Base-by-base conservation (phyloP, 495 filamentous ascomycete genomes). In the Xylaria palmicola region DNA sequence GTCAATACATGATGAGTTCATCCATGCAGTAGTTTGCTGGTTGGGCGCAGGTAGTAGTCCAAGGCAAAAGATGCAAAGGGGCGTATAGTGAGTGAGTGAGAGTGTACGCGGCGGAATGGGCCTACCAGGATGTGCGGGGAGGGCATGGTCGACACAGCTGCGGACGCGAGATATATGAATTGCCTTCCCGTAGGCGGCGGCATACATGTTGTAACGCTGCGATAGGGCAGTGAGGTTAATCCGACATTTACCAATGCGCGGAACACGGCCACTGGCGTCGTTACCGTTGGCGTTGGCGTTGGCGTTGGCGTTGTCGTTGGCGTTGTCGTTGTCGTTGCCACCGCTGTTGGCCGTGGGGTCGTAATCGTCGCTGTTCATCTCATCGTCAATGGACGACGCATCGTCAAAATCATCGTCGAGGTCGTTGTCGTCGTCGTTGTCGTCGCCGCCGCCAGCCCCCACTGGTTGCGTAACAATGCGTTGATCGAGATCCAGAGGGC, bases 91-190 rank as follows among this genome's bases (percentile, higher is more conserved):
- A 15, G 22, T 6, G 13, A 26, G 9, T n/a, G 10, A 49, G 36
- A 17, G 0, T 17, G 29, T 6, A 15, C 4, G 3, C 17, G 15
- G 13, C n/a, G 17, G 17, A 22, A 8, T 29, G 3, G 9, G 26
- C 59, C 40, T 30, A 61, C 59, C 41, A 22, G 91, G 86, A 30
- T 79, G 69, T 0, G 74, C 65, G 0, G 88, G 81, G 8, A 97
- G 72, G 1, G 68, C 71, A 65, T 93, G 88, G 34, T 71, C 72
- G 5, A 83, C 79, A 7, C 88, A 83, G 57, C 85, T 89, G 22
- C 72, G 75, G 0, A 93, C 93, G 36, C 83, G 76, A 73, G 86
- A 94, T 55, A 95, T 83, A 63, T 91, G 82, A 8, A 98, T 88
- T 43, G 85, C 75, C 41, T 86, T 81, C 26, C 74, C 69, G 63